These are phyloP conservation scores for Aspergillus leporis DNA, from an alignment of 495 filamentous ascomycete genomes.

Conservation along the genomic window DNA sequence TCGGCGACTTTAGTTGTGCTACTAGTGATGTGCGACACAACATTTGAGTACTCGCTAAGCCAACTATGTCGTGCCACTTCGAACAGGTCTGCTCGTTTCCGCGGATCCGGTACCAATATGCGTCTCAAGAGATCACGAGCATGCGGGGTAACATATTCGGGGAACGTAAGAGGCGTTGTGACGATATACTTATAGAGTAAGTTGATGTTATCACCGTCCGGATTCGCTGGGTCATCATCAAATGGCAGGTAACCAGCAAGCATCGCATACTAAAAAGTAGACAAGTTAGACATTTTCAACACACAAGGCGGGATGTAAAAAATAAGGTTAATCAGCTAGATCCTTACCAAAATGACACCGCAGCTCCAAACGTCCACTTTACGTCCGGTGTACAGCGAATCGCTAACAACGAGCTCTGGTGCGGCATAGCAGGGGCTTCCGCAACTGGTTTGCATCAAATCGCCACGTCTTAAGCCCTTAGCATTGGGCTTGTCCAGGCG, in stretches of 20 bases:
- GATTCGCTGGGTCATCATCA: constrained; percentile 97
- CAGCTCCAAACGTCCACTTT: constrained; percentile 99
- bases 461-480: constrained; percentile 75
- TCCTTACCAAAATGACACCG: constrained; percentile 93
- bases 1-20: constrained; percentile 85
- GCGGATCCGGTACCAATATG: constrained; percentile 94
- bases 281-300: constrained; percentile 3
- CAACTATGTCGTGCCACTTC: constrained; percentile 98
- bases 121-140: constrained; percentile 88
- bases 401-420: constrained; percentile 95
- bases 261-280: constrained; percentile 83
- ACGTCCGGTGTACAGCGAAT: constrained; percentile 93
- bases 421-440: constrained; percentile 85
- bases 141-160: constrained; percentile 98
- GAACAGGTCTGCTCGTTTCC: constrained; percentile 93
- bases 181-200: constrained; percentile 99
- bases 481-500: constrained; percentile 79
- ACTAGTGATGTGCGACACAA: constrained; percentile 95
- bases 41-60: constrained; percentile 92
- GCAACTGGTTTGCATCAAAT: constrained; percentile 60
- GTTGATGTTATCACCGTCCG: constrained; percentile 99
- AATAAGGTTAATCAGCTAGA: background rate
- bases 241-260: constrained; percentile 98
- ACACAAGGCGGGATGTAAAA: background rate
- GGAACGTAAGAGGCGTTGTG: constrained; percentile 94